Evolutionary conservation across 768 basidiomycete genomes (phyloP).

Genomic region (Leucocoprinus sp.): DNA sequence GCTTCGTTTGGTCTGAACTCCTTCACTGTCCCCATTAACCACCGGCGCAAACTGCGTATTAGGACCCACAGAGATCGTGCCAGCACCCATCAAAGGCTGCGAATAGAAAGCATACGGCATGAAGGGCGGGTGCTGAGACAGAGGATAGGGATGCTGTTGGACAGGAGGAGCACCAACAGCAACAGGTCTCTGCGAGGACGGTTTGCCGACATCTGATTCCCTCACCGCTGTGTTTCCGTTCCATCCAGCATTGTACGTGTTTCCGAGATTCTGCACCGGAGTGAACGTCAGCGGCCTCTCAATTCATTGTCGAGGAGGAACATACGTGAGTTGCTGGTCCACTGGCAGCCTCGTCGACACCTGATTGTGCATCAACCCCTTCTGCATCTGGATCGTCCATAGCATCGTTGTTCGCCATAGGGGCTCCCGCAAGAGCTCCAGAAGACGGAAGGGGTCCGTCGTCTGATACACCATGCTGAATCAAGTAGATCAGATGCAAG

Average conservation of each 20-base stretch:
- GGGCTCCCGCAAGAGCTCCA: not conserved
- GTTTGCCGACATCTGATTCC: conserved; percentile 15
- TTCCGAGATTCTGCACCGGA: conserved; percentile 31
- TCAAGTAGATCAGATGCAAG: conserved; percentile 45
- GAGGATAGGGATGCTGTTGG: conserved; percentile 9
- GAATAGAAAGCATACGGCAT: conserved; percentile 18
- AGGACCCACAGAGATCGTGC: conserved; percentile 5
- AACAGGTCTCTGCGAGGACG: conserved; percentile 8
- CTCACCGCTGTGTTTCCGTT: conserved; percentile 43
- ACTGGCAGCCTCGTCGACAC: not conserved
- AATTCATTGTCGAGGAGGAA: not conserved
- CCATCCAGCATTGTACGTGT: conserved; percentile 57
- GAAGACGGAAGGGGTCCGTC: not conserved
- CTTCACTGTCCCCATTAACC: conserved; percentile 3
- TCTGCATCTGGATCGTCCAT: conserved; percentile 15
- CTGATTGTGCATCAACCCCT: conserved; percentile 5
- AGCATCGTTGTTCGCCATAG: conserved; percentile 11
- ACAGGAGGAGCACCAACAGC: conserved; percentile 3
- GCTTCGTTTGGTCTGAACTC: conserved; percentile 40
- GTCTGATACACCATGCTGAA: conserved; percentile 46
- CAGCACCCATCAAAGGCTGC: conserved; percentile 3
- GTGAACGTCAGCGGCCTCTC: not conserved
- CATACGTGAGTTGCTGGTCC: conserved; percentile 7
- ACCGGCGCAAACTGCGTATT: conserved; percentile 7
- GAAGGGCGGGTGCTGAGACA: conserved; percentile 15